phyloP scores from a whole-genome alignment of 1,139 yeast genomes.

The Suhomyces coccinellae region DNA sequence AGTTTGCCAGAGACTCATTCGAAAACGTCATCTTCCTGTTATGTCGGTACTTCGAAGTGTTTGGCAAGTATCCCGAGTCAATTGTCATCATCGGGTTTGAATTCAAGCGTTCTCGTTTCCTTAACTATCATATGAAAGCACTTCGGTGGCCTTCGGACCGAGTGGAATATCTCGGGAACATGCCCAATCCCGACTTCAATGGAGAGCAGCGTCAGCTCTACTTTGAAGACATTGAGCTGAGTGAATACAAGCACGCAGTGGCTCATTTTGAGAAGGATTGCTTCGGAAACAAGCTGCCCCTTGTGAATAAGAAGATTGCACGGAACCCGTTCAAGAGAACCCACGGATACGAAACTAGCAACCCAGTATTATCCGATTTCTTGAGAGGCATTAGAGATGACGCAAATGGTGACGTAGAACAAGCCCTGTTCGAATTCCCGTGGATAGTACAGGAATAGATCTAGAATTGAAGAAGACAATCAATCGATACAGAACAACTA shows the following conservation, averaged over 20 bases:
- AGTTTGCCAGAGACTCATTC: conserved; percentile 77
- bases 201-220: conserved; percentile 28
- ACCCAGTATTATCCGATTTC: conserved; percentile 26
- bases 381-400: conserved; percentile 18
- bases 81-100: conserved; percentile 72
- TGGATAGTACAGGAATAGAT: not conserved
- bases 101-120: conserved; percentile 64
- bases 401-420: not conserved
- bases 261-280: conserved; percentile 58
- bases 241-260: conserved; percentile 59
- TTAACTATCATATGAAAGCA: conserved; percentile 56
- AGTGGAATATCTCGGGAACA: conserved; percentile 57
- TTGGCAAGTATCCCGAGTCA: conserved; percentile 47
- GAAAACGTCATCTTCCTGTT: conserved; percentile 72
- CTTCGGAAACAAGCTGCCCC: conserved; percentile 53
- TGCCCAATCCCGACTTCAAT: conserved; percentile 51
- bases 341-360: conserved; percentile 41
- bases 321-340: conserved; percentile 63
- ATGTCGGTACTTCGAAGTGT: conserved; percentile 53
- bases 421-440: not conserved
- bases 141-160: conserved; percentile 34
- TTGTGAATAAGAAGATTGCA: conserved; percentile 40
- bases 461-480: no score
- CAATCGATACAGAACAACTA: no score
- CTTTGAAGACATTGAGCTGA: conserved; percentile 41